Evolutionary conservation across 306 rosid genomes (phyloP).

Genomic region (Acacia acuminata): DNA sequence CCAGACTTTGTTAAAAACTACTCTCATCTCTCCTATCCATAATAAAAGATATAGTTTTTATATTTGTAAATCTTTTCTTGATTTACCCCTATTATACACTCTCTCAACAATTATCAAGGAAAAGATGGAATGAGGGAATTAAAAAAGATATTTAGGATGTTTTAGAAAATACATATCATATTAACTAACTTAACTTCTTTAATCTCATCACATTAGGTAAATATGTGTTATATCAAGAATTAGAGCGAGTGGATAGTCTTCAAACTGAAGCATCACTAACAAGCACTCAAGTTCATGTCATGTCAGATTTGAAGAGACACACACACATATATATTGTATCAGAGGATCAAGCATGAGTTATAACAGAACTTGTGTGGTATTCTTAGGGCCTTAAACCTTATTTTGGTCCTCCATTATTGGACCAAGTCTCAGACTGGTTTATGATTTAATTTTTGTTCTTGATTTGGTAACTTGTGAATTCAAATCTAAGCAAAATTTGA

Average conservation of each 20-base stretch:
- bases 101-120: too few species aligned
- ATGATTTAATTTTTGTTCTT: neutral
- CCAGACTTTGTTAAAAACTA: neutral
- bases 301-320: neutral
- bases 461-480: neutral
- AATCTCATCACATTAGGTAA: too few species aligned
- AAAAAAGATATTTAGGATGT: too few species aligned
- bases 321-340: neutral
- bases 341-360: neutral
- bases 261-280: neutral
- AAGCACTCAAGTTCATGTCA: neutral
- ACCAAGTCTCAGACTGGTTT: neutral
- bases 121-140: too few species aligned
- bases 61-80: too few species aligned
- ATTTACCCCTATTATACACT: too few species aligned
- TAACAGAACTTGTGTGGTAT: neutral
- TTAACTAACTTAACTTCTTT: too few species aligned
- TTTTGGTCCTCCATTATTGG: neutral
- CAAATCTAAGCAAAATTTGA: neutral
- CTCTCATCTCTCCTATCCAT: fast-evolving
- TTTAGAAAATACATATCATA: too few species aligned
- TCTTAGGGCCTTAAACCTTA: neutral
- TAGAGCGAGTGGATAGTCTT: neutral
- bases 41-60: too few species aligned
- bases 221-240: too few species aligned